phyloP scores from a whole-genome alignment of 2,329 filamentous ascomycete species.

The Ophiostoma ulmi region DNA sequence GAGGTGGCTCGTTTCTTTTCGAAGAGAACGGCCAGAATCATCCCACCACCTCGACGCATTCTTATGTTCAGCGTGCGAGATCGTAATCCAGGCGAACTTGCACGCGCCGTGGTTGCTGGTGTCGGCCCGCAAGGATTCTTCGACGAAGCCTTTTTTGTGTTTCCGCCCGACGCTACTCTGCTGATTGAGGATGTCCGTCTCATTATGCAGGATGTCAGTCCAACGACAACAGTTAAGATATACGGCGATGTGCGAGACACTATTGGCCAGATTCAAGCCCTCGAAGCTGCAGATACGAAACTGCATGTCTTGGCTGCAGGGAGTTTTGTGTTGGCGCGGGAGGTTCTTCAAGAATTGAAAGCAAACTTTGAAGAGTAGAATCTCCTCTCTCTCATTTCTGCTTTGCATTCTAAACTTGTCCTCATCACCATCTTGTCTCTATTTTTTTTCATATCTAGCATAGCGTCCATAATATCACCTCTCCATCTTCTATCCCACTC shows the following conservation, averaged over 20 bases:
- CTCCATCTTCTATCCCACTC: background rate
- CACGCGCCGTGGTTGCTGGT: conserved; percentile 44
- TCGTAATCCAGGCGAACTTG: conserved; percentile 51
- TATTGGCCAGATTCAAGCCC: conserved; percentile 42
- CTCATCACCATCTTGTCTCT: background rate
- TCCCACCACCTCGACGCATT: conserved; percentile 36
- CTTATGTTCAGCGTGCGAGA: conserved; percentile 88
- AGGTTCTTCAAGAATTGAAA: conserved; percentile 33
- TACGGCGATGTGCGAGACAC: conserved; percentile 53
- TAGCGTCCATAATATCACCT: background rate
- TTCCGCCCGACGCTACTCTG: conserved; percentile 20
- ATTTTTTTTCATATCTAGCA: background rate
- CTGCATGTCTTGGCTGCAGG: conserved; percentile 44
- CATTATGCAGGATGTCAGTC: conserved; percentile 17
- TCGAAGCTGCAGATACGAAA: conserved; percentile 30
- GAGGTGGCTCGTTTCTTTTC: conserved; percentile 77
- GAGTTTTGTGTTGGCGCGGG: conserved; percentile 45
- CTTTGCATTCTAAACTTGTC: background rate
- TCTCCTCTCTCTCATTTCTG: background rate
- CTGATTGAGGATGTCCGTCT: background rate
- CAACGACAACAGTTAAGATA: conserved; percentile 33
- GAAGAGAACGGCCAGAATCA: conserved; percentile 26
- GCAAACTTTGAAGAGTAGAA: conserved; percentile 19
- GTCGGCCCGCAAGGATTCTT: conserved; percentile 35
- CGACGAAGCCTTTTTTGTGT: conserved; percentile 27